Base-by-base conservation (phyloP, 2,329 filamentous ascomycete genomes). In the Calonectria multiphialidica region DNA sequence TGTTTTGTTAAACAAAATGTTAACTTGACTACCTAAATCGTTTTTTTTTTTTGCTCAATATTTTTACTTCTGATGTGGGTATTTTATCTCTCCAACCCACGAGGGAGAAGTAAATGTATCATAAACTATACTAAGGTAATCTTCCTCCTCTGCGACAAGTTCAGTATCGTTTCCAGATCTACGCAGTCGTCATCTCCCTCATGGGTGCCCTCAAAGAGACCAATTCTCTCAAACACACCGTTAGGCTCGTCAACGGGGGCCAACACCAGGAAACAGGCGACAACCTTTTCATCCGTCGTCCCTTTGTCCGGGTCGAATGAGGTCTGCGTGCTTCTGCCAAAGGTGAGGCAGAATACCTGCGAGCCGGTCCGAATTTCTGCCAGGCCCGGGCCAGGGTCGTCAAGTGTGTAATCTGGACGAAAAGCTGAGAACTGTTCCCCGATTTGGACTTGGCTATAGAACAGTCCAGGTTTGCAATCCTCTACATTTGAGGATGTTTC, bases 1-100 rank as follows among this genome's bases (percentile, higher is more conserved):
- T 63, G 50, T 45, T 66, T 53, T 37, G 44, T 69, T 44, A 69
- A 44, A 68, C 62, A 15, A 66, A 70, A 66, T 28, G 30, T 49
- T 49, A 55, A 42, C 53, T 59, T 8, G 62, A 44, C 25, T 30
- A 59, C 53, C 21, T n/a, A 33, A 40, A 21, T 33, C 23, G 13
- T 30, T 55, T 3, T n/a, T n/a, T n/a, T n/a, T n/a, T n/a, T n/a
- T n/a, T n/a, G n/a, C n/a, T n/a, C n/a, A n/a, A n/a, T n/a, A n/a
- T n/a, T n/a, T n/a, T n/a, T n/a, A n/a, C n/a, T n/a, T n/a, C n/a
- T n/a, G n/a, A n/a, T n/a, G n/a, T n/a, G n/a, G n/a, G n/a, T n/a
- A n/a, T n/a, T n/a, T n/a, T n/a, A n/a, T n/a, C n/a, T n/a, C n/a
- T n/a, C n/a, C n/a, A n/a, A n/a, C n/a, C n/a, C n/a, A n/a, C n/a